Base-by-base conservation (phyloP, 2,329 filamentous ascomycete species). In the Phoma sp. region DNA sequence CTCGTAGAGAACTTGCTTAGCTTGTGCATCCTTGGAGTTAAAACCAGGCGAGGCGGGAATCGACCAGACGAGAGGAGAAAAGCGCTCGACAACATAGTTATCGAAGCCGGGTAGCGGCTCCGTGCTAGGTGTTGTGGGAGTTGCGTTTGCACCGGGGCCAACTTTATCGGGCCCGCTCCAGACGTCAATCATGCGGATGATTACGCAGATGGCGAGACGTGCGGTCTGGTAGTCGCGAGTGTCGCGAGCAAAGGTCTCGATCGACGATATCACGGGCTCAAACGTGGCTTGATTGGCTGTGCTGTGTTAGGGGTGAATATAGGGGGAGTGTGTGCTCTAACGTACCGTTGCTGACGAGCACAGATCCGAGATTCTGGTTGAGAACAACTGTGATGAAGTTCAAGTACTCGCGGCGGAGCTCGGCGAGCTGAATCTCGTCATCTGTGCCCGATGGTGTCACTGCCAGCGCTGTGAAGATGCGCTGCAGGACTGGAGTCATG, bases 361-460 rank as follows among this genome's bases (percentile, higher is more conserved):
- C 92, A 21, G 88, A 85, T 9, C 90, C 92, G 4, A 99, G 85
- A 49, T 96, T 91, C 71, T 99, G 96, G 73, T 91, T 91, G 30
- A 99, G 78, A 54, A 99, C 92, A 52, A 96, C 88, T 43, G 92
- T 86, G 59, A 99, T 80, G 74, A 99, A 98, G 49, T 92, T 92
- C n/a, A 99, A 83, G 67, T 97, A 99, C 71, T 99, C 93, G 60
- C 92, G 86, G 64, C 93, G 90, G 56, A 99, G 82, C 76, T 98
- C 95, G 14, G 86, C 88, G 47, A 98, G 84, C 75, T 99, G 93
- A 56, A 99, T 96, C 76, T 96, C 92, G 69, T 99, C 95, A 71
- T 99, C 95, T 5, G 95, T 99, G 34, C 95, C 95, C 0, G 85
- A 87, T 26, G 93, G 90, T 14, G 92, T 89, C 63, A 96, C 91